These are phyloP conservation scores for Dendrobium huoshanense DNA, from an alignment of 106 monocot genomes.

Conservation along the genomic window DNA sequence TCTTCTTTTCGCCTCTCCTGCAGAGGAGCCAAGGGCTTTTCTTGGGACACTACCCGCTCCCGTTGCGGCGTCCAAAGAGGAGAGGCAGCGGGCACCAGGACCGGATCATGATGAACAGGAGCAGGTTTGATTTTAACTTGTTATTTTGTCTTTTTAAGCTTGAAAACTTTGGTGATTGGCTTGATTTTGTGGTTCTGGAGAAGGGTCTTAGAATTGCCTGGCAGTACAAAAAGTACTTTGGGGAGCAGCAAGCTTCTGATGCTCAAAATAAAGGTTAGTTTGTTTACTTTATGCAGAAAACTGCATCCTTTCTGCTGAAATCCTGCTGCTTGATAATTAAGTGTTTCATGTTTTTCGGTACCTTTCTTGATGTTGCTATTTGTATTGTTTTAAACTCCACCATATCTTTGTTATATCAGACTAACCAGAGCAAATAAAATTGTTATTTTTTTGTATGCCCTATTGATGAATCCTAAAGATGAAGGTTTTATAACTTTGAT, in stretches of 20 bases:
- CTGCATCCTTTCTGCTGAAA: conserved; percentile 7
- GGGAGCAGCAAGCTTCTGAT: conserved; percentile 38
- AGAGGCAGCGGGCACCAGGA: neutral
- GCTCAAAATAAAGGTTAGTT: conserved; percentile 35
- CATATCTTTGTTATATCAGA: neutral
- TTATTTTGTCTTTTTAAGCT: neutral
- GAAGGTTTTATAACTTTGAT: neutral
- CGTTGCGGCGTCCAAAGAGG: conserved; percentile 26
- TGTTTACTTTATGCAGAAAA: neutral
- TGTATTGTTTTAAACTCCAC: neutral
- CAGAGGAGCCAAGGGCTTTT: conserved; percentile 58
- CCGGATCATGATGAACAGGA: conserved; percentile 13
- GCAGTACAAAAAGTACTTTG: conserved; percentile 98
- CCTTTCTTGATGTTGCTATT: neutral
- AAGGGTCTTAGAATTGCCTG: conserved; percentile 82
- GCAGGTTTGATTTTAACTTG: conserved; percentile 17
- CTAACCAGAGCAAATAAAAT: neutral
- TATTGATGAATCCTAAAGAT: neutral
- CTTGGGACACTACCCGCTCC: conserved; percentile 81
- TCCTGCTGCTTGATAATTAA: neutral
- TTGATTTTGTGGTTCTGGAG: conserved; percentile 16
- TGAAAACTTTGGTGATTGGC: neutral
- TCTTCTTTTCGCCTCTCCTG: conserved; percentile 63
- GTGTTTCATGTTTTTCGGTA: neutral
- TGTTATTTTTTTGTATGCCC: neutral